A percentile compares a stretch with the other conserved stretches of the same genome.
These are phyloP conservation scores for Erysimum cheiri DNA, from an alignment of 441 rosid species.

Conservation along the genomic window DNA sequence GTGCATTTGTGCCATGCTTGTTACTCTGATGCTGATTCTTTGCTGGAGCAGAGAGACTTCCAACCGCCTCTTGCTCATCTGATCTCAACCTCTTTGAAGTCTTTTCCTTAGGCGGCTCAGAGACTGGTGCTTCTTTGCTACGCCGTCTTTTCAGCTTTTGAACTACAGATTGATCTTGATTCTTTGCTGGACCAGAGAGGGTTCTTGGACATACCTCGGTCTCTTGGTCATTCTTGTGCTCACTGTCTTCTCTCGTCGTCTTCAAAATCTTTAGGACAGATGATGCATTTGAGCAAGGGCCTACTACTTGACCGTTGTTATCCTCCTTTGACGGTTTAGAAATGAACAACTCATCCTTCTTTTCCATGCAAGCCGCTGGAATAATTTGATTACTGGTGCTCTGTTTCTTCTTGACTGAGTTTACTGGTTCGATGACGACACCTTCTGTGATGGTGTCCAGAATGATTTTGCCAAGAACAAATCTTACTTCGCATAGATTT, in stretches of 20 bases:
- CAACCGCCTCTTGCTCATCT: constrained; percentile 31
- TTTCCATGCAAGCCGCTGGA: constrained; percentile 23
- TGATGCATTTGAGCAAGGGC: constrained; percentile 31
- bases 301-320: constrained; percentile 11
- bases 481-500: constrained; percentile 60
- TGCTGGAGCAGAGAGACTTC: constrained; percentile 30
- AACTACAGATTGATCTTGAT: constrained; percentile 23
- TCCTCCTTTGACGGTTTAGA: constrained; percentile 18
- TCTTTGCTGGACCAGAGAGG: constrained; percentile 18
- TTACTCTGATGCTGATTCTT: constrained; percentile 23
- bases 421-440: constrained; percentile 39
- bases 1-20: constrained; percentile 28
- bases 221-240: constrained; percentile 27
- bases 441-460: constrained; percentile 63
- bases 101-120: constrained; percentile 30
- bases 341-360: background rate
- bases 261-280: constrained; percentile 28
- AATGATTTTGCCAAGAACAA: constrained; percentile 80
- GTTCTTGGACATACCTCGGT: constrained; percentile 19
- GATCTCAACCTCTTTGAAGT: constrained; percentile 42
- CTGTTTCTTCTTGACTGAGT: constrained; percentile 30
- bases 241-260: constrained; percentile 33
- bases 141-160: constrained; percentile 23
- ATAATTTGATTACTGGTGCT: constrained; percentile 10
- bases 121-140: constrained; percentile 25